phyloP scores from a whole-genome alignment of 225 moss, liverwort and hornwort genomes.

The Sphagnum contortum region DNA sequence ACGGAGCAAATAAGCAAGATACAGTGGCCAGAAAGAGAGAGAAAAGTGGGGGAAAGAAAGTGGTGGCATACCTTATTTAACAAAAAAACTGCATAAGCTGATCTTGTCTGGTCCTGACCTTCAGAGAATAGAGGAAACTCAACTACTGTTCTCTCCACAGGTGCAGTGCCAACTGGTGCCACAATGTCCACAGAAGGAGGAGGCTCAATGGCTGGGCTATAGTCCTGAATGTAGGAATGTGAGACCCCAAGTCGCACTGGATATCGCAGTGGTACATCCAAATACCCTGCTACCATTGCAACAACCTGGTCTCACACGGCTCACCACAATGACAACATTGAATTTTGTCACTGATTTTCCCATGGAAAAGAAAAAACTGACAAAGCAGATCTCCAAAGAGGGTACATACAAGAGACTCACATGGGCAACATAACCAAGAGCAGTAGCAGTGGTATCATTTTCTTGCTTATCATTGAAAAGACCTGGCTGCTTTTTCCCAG shows the following conservation, averaged over 20 bases:
- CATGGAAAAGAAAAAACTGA: neutral
- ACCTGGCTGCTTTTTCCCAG: constrained; percentile 56
- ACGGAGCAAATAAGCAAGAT: too few species aligned
- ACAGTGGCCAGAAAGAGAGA: too few species aligned
- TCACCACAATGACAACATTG: neutral
- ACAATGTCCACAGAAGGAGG: constrained; percentile 41
- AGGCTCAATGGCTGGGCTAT: constrained; percentile 79
- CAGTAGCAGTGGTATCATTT: constrained; percentile 72
- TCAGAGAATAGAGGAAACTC: constrained; percentile 99
- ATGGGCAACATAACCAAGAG: constrained; percentile 94
- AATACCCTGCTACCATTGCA: constrained; percentile 66
- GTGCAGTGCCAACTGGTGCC: constrained; percentile 31
- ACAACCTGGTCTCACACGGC: constrained; percentile 52
- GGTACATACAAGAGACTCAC: constrained; percentile 27
- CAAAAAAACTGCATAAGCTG: constrained; percentile 95
- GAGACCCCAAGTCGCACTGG: constrained; percentile 88
- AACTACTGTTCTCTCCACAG: constrained; percentile 39
- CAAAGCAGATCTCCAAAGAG: neutral
- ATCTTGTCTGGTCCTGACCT: constrained; percentile 85
- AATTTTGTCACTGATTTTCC: too few species aligned
- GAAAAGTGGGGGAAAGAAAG: too few species aligned
- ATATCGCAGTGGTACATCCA: constrained; percentile 83
- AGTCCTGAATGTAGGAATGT: constrained; percentile 86
- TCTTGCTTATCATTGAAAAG: constrained; percentile 64
- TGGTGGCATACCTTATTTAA: constrained; percentile 65